Percentiles rank a stretch among this genome's conserved stretches.
Conservation (phyloP, 352 stramenopile species). For the Elongisporangium senticosum region DNA sequence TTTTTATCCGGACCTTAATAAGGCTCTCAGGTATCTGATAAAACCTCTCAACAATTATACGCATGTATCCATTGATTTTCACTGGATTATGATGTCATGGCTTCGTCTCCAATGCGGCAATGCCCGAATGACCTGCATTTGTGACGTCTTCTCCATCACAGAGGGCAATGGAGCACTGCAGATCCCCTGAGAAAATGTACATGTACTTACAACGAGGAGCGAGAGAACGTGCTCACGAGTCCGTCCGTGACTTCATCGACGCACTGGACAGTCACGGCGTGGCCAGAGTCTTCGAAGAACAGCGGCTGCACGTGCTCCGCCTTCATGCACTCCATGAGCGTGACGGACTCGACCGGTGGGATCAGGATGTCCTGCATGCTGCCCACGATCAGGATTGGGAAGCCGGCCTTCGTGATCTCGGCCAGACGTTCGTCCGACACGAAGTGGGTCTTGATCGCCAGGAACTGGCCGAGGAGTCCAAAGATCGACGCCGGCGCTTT, state of each 20-base stretch:
- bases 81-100: conserved; percentile 17
- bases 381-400: conserved; percentile 48
- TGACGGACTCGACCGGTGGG: conserved; percentile 25
- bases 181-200: not conserved
- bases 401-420: conserved; percentile 29
- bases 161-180: too few relatives aligned
- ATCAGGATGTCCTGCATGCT: conserved; percentile 44
- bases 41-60: too few relatives aligned
- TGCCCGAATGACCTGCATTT: not conserved
- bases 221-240: conserved; percentile 21
- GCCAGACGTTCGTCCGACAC: conserved; percentile 41
- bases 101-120: conserved; percentile 1
- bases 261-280: conserved; percentile 45
- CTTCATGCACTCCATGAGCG: conserved; percentile 25
- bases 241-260: conserved; percentile 30
- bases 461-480: conserved; percentile 26
- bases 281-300: conserved; percentile 38
- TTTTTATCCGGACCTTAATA: too few relatives aligned
- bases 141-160: not conserved
- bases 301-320: conserved; percentile 35
- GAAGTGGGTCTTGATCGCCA: conserved; percentile 36
- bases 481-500: conserved; percentile 12
- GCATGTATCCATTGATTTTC: too few relatives aligned
- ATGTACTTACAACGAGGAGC: not conserved
- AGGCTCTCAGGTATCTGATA: too few relatives aligned